These are phyloP conservation scores for Zymoseptoria ardabiliae DNA, from an alignment of 2,329 filamentous ascomycete genomes.

Conservation along the genomic window DNA sequence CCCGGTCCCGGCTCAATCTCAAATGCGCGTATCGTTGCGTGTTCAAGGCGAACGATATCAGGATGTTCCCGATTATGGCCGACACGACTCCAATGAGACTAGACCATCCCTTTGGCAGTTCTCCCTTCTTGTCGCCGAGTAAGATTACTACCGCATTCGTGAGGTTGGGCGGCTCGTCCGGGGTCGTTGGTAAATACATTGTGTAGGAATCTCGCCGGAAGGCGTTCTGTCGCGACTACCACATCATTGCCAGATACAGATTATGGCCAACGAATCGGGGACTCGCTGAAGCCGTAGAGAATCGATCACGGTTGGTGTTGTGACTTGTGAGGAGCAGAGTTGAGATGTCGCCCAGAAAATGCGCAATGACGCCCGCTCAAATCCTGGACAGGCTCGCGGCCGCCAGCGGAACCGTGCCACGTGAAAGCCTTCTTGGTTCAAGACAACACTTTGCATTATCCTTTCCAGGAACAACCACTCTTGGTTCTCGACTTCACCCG, in stretches of 20 bases:
- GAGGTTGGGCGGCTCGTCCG: neutral
- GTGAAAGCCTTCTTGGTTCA: neutral
- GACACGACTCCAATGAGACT: constrained; percentile 91
- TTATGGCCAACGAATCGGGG: neutral
- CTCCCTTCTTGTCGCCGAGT: constrained; percentile 17
- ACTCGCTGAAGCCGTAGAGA: neutral
- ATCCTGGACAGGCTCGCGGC: neutral
- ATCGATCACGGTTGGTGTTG: neutral
- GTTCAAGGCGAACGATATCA: constrained; percentile 93
- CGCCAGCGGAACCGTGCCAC: neutral
- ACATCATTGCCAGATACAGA: constrained; percentile 8
- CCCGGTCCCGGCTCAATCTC: constrained; percentile 64
- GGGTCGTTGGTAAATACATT: constrained; percentile 7
- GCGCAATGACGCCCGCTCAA: neutral
- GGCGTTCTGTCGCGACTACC: constrained; percentile 8
- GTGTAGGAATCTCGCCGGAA: constrained; percentile 7
- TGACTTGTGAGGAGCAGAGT: neutral
- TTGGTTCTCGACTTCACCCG: neutral
- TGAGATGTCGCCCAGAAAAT: neutral
- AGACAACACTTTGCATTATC: neutral
- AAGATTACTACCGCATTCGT: neutral
- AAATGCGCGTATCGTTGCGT: constrained; percentile 95
- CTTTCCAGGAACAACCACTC: neutral
- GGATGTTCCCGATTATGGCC: constrained; percentile 82
- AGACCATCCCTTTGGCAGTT: constrained; percentile 55